Conservation (phyloP, 208 protist genomes). For the Acanthamoeba polyphaga region DNA sequence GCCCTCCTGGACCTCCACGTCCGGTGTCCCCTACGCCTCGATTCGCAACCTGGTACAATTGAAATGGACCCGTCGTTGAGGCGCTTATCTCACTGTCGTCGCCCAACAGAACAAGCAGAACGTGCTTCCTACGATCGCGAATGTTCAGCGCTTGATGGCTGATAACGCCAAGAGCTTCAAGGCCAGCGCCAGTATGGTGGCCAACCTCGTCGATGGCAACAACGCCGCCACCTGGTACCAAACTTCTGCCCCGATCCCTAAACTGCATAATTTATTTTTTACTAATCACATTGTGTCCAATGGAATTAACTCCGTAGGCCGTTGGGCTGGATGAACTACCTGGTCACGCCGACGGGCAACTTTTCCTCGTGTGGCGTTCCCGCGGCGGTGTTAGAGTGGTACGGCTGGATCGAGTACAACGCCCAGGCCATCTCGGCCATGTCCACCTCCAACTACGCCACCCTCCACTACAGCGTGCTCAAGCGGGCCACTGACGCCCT, state of each 20-base stretch:
- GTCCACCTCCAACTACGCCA: not conserved
- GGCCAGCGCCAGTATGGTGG: not conserved
- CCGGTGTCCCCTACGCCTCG: not conserved
- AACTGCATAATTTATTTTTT: no score
- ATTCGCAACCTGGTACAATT: constrained; percentile 4
- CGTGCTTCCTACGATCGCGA: not conserved
- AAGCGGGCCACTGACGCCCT: constrained; percentile 23
- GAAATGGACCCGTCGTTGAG: no score
- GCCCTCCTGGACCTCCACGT: not conserved
- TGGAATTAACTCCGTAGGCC: not conserved
- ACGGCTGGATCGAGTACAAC: constrained; percentile 18
- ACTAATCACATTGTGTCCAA: no score
- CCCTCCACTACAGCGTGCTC: not conserved
- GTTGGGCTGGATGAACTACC: constrained; percentile 16
- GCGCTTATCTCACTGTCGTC: not conserved
- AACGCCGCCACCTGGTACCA: constrained; percentile 9
- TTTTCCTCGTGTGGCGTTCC: not conserved
- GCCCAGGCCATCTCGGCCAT: not conserved
- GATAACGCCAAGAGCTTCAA: not conserved
- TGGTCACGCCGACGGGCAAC: not conserved
- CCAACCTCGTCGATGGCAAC: not conserved
- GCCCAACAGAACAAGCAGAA: not conserved
- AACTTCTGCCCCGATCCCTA: no score
- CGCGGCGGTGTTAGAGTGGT: not conserved
- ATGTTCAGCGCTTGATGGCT: not conserved